Conservation (phyloP, 2,329 filamentous ascomycete species). For the Botryosphaeria agaves region DNA sequence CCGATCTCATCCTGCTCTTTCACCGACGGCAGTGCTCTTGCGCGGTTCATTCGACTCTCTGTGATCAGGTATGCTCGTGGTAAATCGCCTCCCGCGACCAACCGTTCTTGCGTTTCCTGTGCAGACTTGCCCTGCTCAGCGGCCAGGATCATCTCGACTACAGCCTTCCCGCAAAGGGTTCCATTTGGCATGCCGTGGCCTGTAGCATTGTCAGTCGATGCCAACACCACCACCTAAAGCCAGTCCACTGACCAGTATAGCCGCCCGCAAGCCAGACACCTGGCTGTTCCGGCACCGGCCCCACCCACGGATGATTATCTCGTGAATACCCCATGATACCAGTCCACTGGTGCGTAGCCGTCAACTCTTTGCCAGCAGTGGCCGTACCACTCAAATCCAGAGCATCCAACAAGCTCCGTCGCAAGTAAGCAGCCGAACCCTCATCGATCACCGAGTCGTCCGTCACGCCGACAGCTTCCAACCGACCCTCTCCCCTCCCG, state of each 20-base stretch:
- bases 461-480: slow-evolving; percentile 36
- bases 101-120: not conserved
- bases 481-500: slow-evolving; percentile 12
- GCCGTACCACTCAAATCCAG: slow-evolving; percentile 17
- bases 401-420: slow-evolving; percentile 21
- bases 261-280: slow-evolving; percentile 48
- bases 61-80: not conserved
- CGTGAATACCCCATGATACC: slow-evolving; percentile 64
- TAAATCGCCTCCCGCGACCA: not conserved
- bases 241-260: slow-evolving; percentile 41
- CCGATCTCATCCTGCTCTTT: not conserved
- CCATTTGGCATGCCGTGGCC: slow-evolving; percentile 62
- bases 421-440: slow-evolving; percentile 38
- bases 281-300: slow-evolving; percentile 38
- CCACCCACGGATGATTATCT: slow-evolving; percentile 55
- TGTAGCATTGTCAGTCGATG: slow-evolving; percentile 6
- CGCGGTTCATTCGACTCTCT: not conserved
- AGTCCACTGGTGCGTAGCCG: slow-evolving; percentile 43
- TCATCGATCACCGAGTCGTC: slow-evolving; percentile 42
- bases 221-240: too few relatives aligned
- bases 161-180: slow-evolving; percentile 46
- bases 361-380: slow-evolving; percentile 16
- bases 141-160: slow-evolving; percentile 39
- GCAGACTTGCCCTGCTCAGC: not conserved
- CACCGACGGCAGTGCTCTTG: not conserved